Conservation (phyloP, 148 eudicot species). For the Pouteria glomerata region DNA sequence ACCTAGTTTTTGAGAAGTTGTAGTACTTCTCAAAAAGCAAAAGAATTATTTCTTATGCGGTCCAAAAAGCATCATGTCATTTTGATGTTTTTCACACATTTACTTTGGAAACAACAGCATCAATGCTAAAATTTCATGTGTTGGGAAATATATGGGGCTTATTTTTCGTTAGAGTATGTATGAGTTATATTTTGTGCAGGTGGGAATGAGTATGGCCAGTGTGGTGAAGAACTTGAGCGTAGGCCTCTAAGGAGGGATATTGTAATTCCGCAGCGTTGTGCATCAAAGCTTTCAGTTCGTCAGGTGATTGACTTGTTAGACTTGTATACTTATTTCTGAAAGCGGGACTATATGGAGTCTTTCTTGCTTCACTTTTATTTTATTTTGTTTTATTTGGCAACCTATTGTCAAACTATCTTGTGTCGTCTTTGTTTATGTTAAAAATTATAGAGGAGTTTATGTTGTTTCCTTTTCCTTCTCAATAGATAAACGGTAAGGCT, state of each 20-base stretch:
- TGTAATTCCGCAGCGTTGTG: constrained; percentile 86
- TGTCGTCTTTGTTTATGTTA: neutral
- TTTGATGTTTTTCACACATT: neutral
- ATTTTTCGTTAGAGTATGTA: neutral
- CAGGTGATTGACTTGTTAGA: constrained; percentile 45
- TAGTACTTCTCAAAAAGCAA: neutral
- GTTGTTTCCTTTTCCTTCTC: neutral
- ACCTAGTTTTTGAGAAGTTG: neutral
- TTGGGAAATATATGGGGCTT: neutral
- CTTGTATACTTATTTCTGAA: neutral
- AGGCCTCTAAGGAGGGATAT: constrained; percentile 84
- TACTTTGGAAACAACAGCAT: neutral
- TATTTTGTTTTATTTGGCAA: neutral
- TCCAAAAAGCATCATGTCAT: neutral
- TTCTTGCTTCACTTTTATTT: too few species aligned
- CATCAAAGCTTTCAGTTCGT: constrained; percentile 77
- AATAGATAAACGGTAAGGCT: neutral
- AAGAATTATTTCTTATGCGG: neutral
- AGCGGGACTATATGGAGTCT: neutral
- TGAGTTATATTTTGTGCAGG: constrained; percentile 38
- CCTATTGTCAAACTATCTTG: neutral
- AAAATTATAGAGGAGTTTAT: neutral
- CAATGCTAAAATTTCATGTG: neutral
- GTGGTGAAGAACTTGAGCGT: constrained; percentile 93
- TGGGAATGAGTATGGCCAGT: constrained; percentile 98